These are phyloP conservation scores for Saccharomyces hybrid DNA, from an alignment of 1,139 yeast species.

Conservation along the genomic window DNA sequence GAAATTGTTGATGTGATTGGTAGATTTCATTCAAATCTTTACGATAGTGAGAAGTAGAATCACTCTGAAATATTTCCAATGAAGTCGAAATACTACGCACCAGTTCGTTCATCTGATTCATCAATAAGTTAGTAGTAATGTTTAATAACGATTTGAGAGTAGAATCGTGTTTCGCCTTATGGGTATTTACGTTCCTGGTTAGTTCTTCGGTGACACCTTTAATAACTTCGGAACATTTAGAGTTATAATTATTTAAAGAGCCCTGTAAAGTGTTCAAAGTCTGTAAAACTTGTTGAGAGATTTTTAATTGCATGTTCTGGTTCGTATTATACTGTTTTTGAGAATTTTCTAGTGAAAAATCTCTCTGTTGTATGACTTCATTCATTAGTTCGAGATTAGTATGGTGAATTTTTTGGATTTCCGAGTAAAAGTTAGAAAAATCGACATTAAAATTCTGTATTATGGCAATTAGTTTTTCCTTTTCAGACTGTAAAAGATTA, in stretches of 20 bases:
- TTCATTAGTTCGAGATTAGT: constrained; percentile 16
- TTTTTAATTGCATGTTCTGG: neutral
- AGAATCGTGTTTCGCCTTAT: neutral
- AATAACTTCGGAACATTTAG: constrained; percentile 2
- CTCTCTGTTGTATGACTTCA: constrained; percentile 13
- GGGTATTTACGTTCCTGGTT: neutral
- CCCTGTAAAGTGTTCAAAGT: neutral
- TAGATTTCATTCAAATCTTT: neutral
- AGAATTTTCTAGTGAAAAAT: constrained; percentile 8
- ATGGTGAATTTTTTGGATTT: constrained; percentile 20
- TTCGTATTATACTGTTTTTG: neutral
- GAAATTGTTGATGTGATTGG: neutral
- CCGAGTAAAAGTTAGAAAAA: constrained; percentile 15
- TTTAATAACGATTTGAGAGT: neutral
- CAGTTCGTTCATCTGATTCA: neutral
- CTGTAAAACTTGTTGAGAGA: neutral
- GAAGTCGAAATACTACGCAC: neutral
- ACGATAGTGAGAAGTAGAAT: neutral
- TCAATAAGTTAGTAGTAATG: neutral
- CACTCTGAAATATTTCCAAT: neutral
- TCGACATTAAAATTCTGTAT: constrained; percentile 18
- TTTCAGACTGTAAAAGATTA: constrained; percentile 26
- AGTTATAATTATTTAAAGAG: constrained; percentile 9
- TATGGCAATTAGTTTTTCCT: constrained; percentile 25
- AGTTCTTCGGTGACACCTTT: neutral